These are phyloP conservation scores for Vigna trinervia DNA, from an alignment of 306 rosid genomes.

Conservation along the genomic window DNA sequence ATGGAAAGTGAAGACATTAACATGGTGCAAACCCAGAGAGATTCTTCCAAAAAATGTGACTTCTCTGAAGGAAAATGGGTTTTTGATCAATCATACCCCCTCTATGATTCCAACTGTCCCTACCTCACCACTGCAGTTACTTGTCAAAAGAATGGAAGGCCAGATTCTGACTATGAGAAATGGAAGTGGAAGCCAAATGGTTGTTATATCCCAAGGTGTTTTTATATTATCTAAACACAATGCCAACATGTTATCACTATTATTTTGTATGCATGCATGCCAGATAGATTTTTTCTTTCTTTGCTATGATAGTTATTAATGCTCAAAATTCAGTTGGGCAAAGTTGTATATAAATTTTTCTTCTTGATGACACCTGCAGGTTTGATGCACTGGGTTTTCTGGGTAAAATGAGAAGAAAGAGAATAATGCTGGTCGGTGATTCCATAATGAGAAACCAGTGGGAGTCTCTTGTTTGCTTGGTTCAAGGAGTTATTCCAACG, in stretches of 20 bases:
- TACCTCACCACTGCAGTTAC: constrained; percentile 88
- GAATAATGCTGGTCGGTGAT: constrained; percentile 96
- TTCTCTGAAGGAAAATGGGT: constrained; percentile 85
- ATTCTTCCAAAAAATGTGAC: constrained; percentile 63
- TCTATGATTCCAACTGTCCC: constrained; percentile 79
- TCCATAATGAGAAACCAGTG: constrained; percentile 98
- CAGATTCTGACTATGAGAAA: constrained; percentile 93
- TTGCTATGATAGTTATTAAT: neutral
- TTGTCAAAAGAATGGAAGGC: constrained; percentile 91
- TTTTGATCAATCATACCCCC: constrained; percentile 86
- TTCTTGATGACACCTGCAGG: constrained; percentile 52
- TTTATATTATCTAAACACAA: constrained; percentile 16
- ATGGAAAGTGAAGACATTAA: constrained; percentile 64
- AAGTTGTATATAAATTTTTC: constrained; percentile 32
- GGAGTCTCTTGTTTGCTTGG: constrained; percentile 95
- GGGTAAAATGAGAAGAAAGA: constrained; percentile 80
- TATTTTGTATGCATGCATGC: constrained; percentile 36
- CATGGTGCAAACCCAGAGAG: constrained; percentile 65
- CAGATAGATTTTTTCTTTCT: neutral
- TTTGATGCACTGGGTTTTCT: constrained; percentile 92
- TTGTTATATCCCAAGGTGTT: constrained; percentile 85
- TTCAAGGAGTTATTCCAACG: constrained; percentile 90
- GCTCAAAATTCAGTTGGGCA: constrained; percentile 24
- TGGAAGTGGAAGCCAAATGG: constrained; percentile 90
- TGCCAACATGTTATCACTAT: neutral